Base-by-base conservation (phyloP, 305 asterid genomes). In the Solanum hybrid region DNA sequence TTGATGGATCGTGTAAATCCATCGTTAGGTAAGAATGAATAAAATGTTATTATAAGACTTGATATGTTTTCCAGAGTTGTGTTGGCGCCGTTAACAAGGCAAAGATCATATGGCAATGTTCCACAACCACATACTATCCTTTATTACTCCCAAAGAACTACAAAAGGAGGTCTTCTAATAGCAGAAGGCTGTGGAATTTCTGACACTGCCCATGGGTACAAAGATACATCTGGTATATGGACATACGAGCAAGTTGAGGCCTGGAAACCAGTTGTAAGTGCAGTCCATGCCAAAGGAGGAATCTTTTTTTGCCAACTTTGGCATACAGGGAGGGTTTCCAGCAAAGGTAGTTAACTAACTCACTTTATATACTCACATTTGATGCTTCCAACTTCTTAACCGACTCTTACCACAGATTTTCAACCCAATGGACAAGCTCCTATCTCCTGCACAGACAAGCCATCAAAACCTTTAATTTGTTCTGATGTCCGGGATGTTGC, bases 201-300 rank as follows among this genome's bases (percentile, higher is more conserved):
- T 14, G 92, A 93, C 89, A 93, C 95, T 35, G 93, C 94, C 39
- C 94, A 90, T 89, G 95, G 95, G 95, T 94, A 94, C 86, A 93
- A 92, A 1, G 2, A 88, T 26, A 94, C 95, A 18, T 96, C 97
- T 1, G 96, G 97, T 11, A 95, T 95, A 89, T 96, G 97, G 98
- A 95, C 96, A 57, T 18, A 57, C 9, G 24, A 57, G 24, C 11
- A 57, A 1, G 69, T 57, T 10, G 69, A 57, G 10, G 11, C 69
- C 24, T 57, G 24, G 69, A 57, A 57, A 57, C 69, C 69, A 57
- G 18, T 57, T 57, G 24, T 57, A 57, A 57, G 18, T 57, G 24
- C 24, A 18, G 69, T 57, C 24, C 24, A 57, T 57, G 69, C 24
- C 69, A 57, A 57, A 57, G 69, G 24, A 57, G 24, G 69, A 57